Percentiles rank a stretch among this genome's conserved stretches.
These are phyloP conservation scores for Neurospora sp. DNA, from an alignment of 495 filamentous ascomycete genomes.

Conservation along the genomic window DNA sequence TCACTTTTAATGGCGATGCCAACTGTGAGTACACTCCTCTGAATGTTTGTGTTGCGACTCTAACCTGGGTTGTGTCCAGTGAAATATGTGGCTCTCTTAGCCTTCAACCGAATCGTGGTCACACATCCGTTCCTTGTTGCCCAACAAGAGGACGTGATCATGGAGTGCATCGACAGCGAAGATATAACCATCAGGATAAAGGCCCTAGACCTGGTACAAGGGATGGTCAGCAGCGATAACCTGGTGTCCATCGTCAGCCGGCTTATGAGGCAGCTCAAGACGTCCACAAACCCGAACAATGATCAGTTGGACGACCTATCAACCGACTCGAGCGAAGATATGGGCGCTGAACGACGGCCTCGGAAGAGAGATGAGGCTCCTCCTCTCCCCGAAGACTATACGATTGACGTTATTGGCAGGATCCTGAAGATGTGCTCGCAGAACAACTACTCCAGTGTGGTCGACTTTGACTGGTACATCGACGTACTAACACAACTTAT, in stretches of 20 bases:
- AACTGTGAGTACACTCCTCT: constrained; percentile 55
- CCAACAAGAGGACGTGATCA: constrained; percentile 87
- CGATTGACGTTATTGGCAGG: constrained; percentile 60
- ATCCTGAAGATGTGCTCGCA: constrained; percentile 88
- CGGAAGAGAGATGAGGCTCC: constrained; percentile 26
- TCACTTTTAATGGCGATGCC: constrained; percentile 81
- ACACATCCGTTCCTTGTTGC: constrained; percentile 81
- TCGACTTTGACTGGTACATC: constrained; percentile 96
- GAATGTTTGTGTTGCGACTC: no score
- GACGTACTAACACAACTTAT: constrained; percentile 73
- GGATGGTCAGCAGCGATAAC: constrained; percentile 82
- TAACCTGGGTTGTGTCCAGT: no score
- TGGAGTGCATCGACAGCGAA: constrained; percentile 87
- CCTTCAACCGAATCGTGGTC: constrained; percentile 85
- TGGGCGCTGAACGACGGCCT: constrained; percentile 29
- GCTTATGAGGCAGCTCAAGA: constrained; percentile 70
- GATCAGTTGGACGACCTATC: constrained; percentile 25
- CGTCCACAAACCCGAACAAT: constrained; percentile 28
- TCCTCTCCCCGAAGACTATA: constrained; percentile 71
- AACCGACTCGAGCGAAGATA: constrained; percentile 52
- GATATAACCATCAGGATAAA: constrained; percentile 95
- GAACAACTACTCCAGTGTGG: constrained; percentile 72
- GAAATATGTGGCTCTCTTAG: constrained; percentile 92
- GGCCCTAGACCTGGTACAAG: constrained; percentile 79
- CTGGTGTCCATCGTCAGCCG: constrained; percentile 74